These are phyloP conservation scores for Diaporthe sp. DNA, from an alignment of 2,329 filamentous ascomycete genomes.

Conservation along the genomic window DNA sequence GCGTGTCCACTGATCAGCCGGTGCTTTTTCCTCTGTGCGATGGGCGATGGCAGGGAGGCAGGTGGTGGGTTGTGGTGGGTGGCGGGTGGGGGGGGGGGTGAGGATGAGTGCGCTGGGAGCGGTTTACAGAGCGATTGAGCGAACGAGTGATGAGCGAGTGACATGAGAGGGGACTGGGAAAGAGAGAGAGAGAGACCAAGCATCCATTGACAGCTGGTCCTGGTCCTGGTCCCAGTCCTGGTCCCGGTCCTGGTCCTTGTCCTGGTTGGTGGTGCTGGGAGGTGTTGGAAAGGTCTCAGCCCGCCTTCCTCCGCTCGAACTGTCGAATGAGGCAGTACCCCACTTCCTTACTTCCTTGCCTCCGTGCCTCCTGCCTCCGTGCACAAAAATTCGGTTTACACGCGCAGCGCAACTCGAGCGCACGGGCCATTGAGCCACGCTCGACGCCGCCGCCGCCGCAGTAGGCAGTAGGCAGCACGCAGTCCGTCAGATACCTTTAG, in stretches of 20 bases:
- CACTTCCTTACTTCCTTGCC: constrained; percentile 33
- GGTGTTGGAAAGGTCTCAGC: constrained; percentile 32
- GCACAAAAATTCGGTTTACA: constrained; percentile 35
- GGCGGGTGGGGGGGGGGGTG: not conserved
- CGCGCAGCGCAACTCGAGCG: constrained; percentile 24
- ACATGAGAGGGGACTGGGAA: not conserved
- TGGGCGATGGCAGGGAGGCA: not conserved
- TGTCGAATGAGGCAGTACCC: constrained; percentile 34
- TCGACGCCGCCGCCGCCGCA: constrained; percentile 21
- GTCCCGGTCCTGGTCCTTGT: constrained; percentile 8
- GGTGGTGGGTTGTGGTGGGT: not conserved
- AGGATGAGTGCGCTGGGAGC: not conserved
- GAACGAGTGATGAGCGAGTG: not conserved
- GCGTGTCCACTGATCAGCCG: constrained; percentile 30
- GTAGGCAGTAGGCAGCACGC: not conserved
- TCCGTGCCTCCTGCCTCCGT: constrained; percentile 26
- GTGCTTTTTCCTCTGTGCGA: constrained; percentile 8
- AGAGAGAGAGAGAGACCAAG: not conserved
- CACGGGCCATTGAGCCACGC: constrained; percentile 27
- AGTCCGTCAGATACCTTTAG: constrained; percentile 18
- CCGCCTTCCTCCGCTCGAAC: constrained; percentile 32
- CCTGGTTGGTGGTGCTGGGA: constrained; percentile 22
- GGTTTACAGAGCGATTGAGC: not conserved
- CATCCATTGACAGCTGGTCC: constrained; percentile 24
- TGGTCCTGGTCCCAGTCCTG: not conserved